These are phyloP conservation scores for Fraxinus baroniana DNA, from an alignment of 305 asterid genomes.

Conservation along the genomic window DNA sequence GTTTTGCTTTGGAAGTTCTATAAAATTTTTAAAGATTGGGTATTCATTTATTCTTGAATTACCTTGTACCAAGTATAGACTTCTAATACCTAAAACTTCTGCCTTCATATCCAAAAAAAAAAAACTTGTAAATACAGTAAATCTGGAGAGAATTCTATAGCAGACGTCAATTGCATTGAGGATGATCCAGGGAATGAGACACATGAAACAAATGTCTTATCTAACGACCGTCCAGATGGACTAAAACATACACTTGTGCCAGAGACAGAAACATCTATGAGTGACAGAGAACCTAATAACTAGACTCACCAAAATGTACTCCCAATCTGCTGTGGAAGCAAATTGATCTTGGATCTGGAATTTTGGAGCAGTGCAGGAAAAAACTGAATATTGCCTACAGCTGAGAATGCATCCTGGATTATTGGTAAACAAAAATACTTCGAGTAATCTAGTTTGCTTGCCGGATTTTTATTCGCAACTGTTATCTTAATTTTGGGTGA, in stretches of 20 bases:
- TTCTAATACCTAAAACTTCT: conserved; percentile 13
- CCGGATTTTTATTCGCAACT: not conserved
- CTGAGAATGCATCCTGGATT: conserved; percentile 1
- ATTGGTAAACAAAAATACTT: not conserved
- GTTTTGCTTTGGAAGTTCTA: conserved; percentile 19
- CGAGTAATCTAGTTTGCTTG: not conserved
- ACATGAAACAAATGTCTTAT: conserved; percentile 8
- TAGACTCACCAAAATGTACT: conserved; percentile 9
- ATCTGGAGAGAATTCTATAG: conserved; percentile 24
- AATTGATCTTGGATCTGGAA: not conserved
- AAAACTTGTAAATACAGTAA: conserved; percentile 10
- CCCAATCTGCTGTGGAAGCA: not conserved
- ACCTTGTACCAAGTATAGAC: not conserved
- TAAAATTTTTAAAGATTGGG: not conserved
- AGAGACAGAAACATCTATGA: conserved; percentile 9
- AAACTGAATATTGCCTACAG: not conserved
- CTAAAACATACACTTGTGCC: conserved; percentile 12
- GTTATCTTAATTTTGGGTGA: not conserved
- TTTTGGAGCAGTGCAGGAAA: not conserved
- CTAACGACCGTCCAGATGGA: not conserved
- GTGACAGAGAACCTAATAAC: conserved; percentile 3
- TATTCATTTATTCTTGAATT: not conserved
- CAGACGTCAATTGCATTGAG: not conserved
- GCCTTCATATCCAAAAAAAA: conserved; percentile 30
- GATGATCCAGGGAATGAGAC: conserved; percentile 22